phyloP scores from a whole-genome alignment of 441 rosid species.

The Mallotus japonicus region DNA sequence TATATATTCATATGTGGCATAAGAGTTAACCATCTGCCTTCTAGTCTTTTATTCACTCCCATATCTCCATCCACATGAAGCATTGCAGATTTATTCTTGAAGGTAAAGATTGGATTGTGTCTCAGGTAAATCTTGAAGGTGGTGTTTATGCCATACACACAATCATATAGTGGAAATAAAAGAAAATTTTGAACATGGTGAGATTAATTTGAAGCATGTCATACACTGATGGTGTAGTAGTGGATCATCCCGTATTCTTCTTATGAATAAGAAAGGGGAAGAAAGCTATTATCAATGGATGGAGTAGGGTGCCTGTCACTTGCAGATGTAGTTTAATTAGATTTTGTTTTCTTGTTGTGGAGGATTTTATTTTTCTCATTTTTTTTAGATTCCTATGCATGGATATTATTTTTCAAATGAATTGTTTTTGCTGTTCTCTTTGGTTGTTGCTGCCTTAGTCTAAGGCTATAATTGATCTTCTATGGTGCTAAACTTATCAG shows the following conservation, averaged over 20 bases:
- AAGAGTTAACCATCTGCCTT: not conserved
- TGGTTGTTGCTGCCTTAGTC: not conserved
- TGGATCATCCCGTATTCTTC: not conserved
- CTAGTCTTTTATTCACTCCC: not conserved
- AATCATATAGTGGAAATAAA: not conserved
- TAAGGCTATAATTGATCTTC: constrained; percentile 13
- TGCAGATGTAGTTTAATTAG: not conserved
- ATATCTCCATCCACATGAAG: not conserved
- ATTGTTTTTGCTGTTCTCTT: not conserved
- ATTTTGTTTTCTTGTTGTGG: not conserved
- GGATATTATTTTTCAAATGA: not conserved
- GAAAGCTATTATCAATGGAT: not conserved
- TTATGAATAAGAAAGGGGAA: not conserved
- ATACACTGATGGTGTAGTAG: not conserved
- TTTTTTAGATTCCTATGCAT: not conserved
- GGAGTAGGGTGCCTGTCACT: not conserved
- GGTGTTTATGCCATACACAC: not conserved
- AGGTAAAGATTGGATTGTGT: not conserved
- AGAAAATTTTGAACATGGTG: not conserved
- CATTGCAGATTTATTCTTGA: not conserved
- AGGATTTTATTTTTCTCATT: not conserved
- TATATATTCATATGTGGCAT: not conserved
- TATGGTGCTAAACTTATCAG: constrained; percentile 37
- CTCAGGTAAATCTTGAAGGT: constrained; percentile 7
- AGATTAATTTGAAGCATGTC: not conserved